Evolutionary conservation across 2,329 filamentous ascomycete species (phyloP).

Genomic region (Verticillium isaacii): DNA sequence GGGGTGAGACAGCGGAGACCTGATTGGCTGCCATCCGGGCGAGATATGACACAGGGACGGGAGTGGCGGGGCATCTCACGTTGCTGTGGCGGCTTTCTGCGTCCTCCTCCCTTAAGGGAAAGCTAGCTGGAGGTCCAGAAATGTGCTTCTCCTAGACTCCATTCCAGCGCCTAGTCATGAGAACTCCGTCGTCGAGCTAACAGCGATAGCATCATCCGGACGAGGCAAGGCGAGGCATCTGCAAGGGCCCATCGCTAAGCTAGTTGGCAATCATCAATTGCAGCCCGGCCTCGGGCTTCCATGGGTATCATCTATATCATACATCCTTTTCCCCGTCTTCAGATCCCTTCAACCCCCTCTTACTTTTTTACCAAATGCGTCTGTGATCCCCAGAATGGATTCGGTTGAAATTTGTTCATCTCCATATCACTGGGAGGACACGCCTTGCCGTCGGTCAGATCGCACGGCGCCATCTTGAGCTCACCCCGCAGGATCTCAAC

Average conservation of each 20-base stretch:
- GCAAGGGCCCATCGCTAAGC: background rate
- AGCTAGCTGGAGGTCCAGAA: background rate
- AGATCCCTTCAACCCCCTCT: background rate
- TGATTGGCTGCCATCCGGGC: background rate
- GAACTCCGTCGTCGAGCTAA: background rate
- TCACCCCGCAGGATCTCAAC: slow-evolving; percentile 55
- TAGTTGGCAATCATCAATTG: background rate
- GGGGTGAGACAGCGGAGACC: background rate
- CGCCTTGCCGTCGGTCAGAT: slow-evolving; percentile 1
- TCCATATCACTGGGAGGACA: background rate
- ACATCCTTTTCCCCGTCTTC: background rate
- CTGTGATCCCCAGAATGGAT: slow-evolving; percentile 34
- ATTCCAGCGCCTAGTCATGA: background rate
- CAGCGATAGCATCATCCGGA: background rate
- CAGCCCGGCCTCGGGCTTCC: background rate
- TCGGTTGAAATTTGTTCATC: slow-evolving; percentile 33
- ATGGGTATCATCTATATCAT: background rate
- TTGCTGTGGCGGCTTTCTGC: background rate
- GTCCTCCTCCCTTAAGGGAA: background rate
- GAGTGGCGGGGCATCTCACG: background rate
- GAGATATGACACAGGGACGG: background rate
- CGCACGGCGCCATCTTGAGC: slow-evolving; percentile 24
- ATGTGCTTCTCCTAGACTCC: background rate
- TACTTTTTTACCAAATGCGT: slow-evolving; percentile 30
- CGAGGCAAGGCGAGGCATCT: background rate